A percentile compares a stretch with the other conserved stretches of the same genome.
Conservation (phyloP, 768 basidiomycete species). For the Mycena epipterygia region DNA sequence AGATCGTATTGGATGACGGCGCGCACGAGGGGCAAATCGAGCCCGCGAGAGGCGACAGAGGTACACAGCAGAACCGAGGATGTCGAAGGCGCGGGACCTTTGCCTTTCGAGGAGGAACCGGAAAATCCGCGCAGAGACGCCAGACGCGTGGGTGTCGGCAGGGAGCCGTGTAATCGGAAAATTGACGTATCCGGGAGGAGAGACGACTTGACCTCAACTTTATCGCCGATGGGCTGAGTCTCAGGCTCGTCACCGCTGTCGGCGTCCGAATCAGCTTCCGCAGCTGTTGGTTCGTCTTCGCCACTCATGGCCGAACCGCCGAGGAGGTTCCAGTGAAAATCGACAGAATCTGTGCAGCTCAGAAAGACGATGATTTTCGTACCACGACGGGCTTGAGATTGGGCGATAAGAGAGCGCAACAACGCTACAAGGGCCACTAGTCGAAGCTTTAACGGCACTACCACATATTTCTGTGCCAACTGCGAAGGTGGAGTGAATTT, state of each 20-base stretch:
- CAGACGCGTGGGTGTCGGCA: slow-evolving; percentile 84
- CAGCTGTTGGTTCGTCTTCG: slow-evolving; percentile 41
- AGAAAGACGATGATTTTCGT: slow-evolving; percentile 94
- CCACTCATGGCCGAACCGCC: slow-evolving; percentile 78
- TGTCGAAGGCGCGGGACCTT: slow-evolving; percentile 42
- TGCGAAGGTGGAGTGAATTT: slow-evolving; percentile 96
- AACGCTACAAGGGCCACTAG: slow-evolving; percentile 91
- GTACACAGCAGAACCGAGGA: slow-evolving; percentile 93
- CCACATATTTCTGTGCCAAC: slow-evolving; percentile 89
- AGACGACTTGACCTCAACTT: slow-evolving; percentile 74
- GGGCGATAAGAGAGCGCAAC: slow-evolving; percentile 82
- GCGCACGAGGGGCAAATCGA: slow-evolving; percentile 94
- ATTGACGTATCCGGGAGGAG: slow-evolving; percentile 87
- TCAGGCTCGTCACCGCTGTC: slow-evolving; percentile 46
- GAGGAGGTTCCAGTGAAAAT: slow-evolving; percentile 93
- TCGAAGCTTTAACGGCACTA: slow-evolving; percentile 94
- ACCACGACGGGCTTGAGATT: slow-evolving; percentile 64
- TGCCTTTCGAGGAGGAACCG: slow-evolving; percentile 47
- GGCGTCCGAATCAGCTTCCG: slow-evolving; percentile 45
- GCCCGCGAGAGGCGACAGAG: slow-evolving; percentile 97
- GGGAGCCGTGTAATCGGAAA: slow-evolving; percentile 93
- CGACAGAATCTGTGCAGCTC: slow-evolving; percentile 97
- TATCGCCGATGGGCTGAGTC: slow-evolving; percentile 47
- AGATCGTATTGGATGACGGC: slow-evolving; percentile 97
- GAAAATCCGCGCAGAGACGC: slow-evolving; percentile 90